These are phyloP conservation scores for Musa itinerans DNA, from an alignment of 176 grass and related monocot species.

Conservation along the genomic window DNA sequence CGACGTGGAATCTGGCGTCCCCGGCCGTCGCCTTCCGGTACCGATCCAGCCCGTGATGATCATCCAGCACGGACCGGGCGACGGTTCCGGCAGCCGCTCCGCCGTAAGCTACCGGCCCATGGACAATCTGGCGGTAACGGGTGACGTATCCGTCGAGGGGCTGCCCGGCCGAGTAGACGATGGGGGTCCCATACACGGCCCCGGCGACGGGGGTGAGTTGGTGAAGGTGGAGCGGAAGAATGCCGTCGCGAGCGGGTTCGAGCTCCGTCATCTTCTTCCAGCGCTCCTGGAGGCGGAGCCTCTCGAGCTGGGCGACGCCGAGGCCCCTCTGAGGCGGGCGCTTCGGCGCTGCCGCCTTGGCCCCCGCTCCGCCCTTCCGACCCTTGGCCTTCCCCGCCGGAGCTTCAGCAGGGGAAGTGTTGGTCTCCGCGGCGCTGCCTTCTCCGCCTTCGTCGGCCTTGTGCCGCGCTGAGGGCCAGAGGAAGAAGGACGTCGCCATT, in stretches of 20 bases:
- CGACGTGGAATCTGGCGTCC: neutral
- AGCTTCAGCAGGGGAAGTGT: neutral
- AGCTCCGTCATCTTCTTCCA: slow-evolving; percentile 25
- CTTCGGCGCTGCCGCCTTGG: slow-evolving; percentile 14
- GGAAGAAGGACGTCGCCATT: slow-evolving; percentile 25
- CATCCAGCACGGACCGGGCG: neutral
- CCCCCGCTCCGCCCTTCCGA: slow-evolving; percentile 2
- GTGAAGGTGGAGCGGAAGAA: slow-evolving; percentile 13
- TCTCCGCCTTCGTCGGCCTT: neutral
- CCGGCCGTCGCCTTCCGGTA: neutral
- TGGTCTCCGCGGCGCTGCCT: neutral
- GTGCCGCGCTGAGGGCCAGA: slow-evolving; percentile 16
- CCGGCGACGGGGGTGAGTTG: slow-evolving; percentile 11
- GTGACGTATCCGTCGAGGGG: slow-evolving; percentile 1
- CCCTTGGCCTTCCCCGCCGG: slow-evolving; percentile 7
- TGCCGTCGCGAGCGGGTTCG: neutral
- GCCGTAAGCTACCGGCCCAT: neutral
- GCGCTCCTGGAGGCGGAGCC: slow-evolving; percentile 46
- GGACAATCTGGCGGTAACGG: neutral
- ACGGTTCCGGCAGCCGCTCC: neutral
- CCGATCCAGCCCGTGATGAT: neutral
- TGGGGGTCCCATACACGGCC: slow-evolving; percentile 23
- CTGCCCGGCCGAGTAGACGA: slow-evolving; percentile 3
- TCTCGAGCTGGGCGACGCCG: slow-evolving; percentile 68
- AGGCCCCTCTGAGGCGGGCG: slow-evolving; percentile 58